phyloP scores from a whole-genome alignment of 495 filamentous ascomycete genomes.

The Lepidopterella palustris region DNA sequence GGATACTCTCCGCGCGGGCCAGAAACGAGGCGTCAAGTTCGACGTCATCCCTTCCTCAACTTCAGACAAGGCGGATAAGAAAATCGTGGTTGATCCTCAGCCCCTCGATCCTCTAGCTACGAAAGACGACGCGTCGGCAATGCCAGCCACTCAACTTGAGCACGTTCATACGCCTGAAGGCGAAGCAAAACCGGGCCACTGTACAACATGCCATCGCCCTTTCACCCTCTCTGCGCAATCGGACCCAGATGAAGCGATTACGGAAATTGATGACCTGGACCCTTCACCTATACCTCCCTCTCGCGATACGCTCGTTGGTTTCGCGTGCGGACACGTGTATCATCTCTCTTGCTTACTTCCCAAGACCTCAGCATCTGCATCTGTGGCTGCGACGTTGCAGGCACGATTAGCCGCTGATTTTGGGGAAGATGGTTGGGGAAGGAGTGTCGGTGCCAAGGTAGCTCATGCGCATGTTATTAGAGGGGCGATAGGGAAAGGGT shows the following conservation, averaged over 20 bases:
- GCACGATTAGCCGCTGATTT: constrained; percentile 39
- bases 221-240: constrained; percentile 15
- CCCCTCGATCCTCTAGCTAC: neutral
- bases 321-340: constrained; percentile 87
- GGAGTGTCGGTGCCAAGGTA: constrained; percentile 79
- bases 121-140: neutral
- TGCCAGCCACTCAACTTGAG: too few species aligned
- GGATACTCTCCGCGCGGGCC: constrained; percentile 66
- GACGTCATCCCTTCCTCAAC: constrained; percentile 49
- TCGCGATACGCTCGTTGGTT: constrained; percentile 72
- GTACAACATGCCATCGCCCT: constrained; percentile 24
- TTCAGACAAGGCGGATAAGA: constrained; percentile 24
- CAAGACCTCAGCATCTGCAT: constrained; percentile 23
- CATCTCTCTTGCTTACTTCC: constrained; percentile 74
- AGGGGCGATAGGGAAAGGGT: constrained; percentile 22
- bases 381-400: constrained; percentile 38
- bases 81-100: neutral
- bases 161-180: too few species aligned
- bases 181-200: constrained; percentile 35
- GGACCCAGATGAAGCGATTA: constrained; percentile 4
- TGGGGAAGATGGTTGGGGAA: constrained; percentile 39
- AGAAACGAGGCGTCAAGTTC: constrained; percentile 80
- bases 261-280: neutral
- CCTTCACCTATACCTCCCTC: constrained; percentile 9
- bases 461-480: constrained; percentile 70